Conservation (phyloP, 1,139 yeast genomes). For the Geotrichum candidum region DNA sequence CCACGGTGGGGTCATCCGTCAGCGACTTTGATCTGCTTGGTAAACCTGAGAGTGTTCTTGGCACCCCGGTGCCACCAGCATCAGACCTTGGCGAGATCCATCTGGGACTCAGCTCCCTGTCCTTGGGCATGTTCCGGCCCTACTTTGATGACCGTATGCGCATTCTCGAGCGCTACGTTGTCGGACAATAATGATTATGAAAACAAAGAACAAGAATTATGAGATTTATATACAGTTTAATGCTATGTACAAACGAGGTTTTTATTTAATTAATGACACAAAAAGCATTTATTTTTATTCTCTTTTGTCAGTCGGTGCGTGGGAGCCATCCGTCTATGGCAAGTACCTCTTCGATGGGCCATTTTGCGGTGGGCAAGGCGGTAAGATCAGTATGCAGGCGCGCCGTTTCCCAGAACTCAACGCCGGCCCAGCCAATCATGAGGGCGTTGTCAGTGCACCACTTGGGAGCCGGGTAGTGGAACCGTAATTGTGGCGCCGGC, state of each 20-base stretch:
- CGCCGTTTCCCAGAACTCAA: conserved; percentile 61
- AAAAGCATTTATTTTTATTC: background rate
- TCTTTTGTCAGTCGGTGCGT: background rate
- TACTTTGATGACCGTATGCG: conserved; percentile 30
- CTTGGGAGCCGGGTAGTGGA: conserved; percentile 62
- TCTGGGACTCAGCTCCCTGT: conserved; percentile 11
- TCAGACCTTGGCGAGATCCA: background rate
- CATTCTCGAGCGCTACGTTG: conserved; percentile 21
- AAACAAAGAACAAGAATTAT: background rate
- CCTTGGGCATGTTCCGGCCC: conserved; percentile 25
- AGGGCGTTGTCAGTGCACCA: conserved; percentile 93
- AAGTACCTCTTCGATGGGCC: conserved; percentile 49
- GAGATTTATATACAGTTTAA: background rate
- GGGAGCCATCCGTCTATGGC: conserved; percentile 16
- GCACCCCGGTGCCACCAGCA: background rate
- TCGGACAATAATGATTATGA: background rate
- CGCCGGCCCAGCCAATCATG: conserved; percentile 97
- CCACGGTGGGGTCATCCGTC: background rate
- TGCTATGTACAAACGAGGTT: background rate
- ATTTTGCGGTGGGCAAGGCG: conserved; percentile 58
- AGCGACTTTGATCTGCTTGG: background rate
- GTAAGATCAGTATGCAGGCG: conserved; percentile 46
- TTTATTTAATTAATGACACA: background rate
- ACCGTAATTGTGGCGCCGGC: conserved; percentile 21
- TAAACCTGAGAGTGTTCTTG: background rate